A percentile compares a stretch with the other conserved stretches of the same genome.
These are phyloP conservation scores for Tilletia caries DNA, from an alignment of 1,284 basidiomycete genomes.

Conservation along the genomic window DNA sequence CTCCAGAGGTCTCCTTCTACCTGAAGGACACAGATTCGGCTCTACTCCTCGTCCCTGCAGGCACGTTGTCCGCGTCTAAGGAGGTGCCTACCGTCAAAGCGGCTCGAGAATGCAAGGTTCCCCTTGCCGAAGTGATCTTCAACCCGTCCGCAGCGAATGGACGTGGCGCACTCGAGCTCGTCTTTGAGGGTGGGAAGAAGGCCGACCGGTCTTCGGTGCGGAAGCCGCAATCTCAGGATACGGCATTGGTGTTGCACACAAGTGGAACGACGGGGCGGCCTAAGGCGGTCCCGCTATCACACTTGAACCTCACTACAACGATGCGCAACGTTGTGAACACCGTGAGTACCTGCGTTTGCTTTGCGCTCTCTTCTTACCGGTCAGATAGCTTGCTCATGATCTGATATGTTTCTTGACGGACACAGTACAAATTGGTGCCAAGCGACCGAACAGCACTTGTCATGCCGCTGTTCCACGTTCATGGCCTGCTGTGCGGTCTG, in stretches of 20 bases:
- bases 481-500: constrained; percentile 65
- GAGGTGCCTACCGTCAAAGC: constrained; percentile 30
- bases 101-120: constrained; percentile 36
- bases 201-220: constrained; percentile 16
- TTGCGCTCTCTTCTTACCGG: neutral
- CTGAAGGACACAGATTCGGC: constrained; percentile 54
- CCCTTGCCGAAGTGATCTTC: constrained; percentile 48
- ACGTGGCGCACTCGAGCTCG: constrained; percentile 30
- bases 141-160: constrained; percentile 26
- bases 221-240: constrained; percentile 34
- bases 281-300: constrained; percentile 63
- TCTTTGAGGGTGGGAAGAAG: constrained; percentile 25
- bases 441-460: constrained; percentile 59
- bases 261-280: constrained; percentile 65
- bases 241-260: constrained; percentile 61
- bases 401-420: neutral
- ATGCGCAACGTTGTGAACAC: constrained; percentile 58
- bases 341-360: neutral
- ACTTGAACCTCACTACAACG: constrained; percentile 63
- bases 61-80: constrained; percentile 29
- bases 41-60: constrained; percentile 48
- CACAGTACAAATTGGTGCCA: constrained; percentile 59
- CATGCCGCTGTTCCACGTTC: constrained; percentile 70
- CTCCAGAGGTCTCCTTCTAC: constrained; percentile 54
- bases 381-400: no score